Base-by-base conservation (phyloP, 2,329 filamentous ascomycete genomes). In the Zymoseptoria brevis region DNA sequence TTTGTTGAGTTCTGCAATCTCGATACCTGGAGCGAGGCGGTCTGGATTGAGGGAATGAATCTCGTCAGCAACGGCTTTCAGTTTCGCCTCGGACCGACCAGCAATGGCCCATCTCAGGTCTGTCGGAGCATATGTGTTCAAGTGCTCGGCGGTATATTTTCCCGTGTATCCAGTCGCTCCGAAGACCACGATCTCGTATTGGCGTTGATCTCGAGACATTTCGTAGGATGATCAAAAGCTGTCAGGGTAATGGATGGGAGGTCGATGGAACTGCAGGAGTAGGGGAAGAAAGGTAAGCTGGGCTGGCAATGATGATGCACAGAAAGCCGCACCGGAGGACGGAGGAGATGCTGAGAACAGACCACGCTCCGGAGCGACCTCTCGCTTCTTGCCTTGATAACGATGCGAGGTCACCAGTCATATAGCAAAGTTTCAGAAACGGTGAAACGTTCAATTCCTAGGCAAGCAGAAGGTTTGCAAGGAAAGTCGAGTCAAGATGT, bases 81-180 rank as follows among this genome's bases (percentile, higher is more conserved):
- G 81, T 73, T 96, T 96, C 54, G 80, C 77, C 54, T 81, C 77
- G n/a, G 89, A 92, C 24, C 92, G 87, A 29, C 92, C 92, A 52
- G 90, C 89, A 57, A 96, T 79, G 13, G 90, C 92, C 92, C 92
- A 96, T 77, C 85, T 90, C 62, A 96, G 74, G 71, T 90, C 83
- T 19, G 87, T 89, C 0, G 91, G 88, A 0, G 90, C 78, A 64
- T 83, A 76, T 13, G 80, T 80, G 56, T 85, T 80, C 68, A 96
- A 87, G 73, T 94, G 85, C 72, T 95, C 86, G 26, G 87, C 86
- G 2, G 85, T 85, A 66, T 88, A 80, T 64, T 84, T 86, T 48
- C 92, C 92, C 0, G 92, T 96, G 75, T 95, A 96, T 26, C 92
- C 92, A 71, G 81, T 87, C 8, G 87, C 85, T 24, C 87, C 87